phyloP scores from a whole-genome alignment of 202 grass and related monocot genomes.

The Dendrocalamus latiflorus region DNA sequence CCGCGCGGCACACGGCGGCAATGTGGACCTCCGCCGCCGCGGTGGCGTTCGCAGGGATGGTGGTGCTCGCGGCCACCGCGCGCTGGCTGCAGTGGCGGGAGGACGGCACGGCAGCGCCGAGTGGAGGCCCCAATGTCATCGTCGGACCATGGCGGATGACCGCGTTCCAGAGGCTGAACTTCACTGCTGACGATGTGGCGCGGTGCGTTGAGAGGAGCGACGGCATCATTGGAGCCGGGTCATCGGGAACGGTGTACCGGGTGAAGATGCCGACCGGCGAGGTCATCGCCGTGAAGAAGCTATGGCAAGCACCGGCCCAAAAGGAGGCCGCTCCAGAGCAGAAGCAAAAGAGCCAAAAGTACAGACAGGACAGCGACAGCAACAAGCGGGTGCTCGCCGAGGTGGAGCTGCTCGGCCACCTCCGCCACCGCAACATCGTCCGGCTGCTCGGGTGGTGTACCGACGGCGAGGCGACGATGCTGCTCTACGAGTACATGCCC shows the following conservation, averaged over 20 bases:
- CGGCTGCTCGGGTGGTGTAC: constrained; percentile 74
- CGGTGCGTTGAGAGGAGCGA: constrained; percentile 52
- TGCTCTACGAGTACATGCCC: constrained; percentile 98
- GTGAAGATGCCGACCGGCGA: constrained; percentile 82
- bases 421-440: constrained; percentile 94
- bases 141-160: constrained; percentile 64
- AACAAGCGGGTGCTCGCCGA: constrained; percentile 37
- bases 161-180: constrained; percentile 66
- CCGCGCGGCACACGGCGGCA: constrained; percentile 7
- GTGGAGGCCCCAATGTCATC: not conserved
- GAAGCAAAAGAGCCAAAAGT: not conserved
- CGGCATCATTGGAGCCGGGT: constrained; percentile 64
- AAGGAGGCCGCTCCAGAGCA: constrained; percentile 10
- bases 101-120: not conserved
- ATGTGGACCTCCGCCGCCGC: constrained; percentile 59
- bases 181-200: constrained; percentile 77
- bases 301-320: constrained; percentile 49
- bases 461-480: constrained; percentile 56
- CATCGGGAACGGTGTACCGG: constrained; percentile 74
- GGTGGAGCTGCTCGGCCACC: constrained; percentile 74
- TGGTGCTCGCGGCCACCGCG: constrained; percentile 53
- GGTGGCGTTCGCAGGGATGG: constrained; percentile 59
- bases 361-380: not conserved
- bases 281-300: constrained; percentile 88
- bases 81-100: constrained; percentile 52